These are phyloP conservation scores for Neonectria magnoliae DNA, from an alignment of 2,329 filamentous ascomycete species.

Conservation along the genomic window DNA sequence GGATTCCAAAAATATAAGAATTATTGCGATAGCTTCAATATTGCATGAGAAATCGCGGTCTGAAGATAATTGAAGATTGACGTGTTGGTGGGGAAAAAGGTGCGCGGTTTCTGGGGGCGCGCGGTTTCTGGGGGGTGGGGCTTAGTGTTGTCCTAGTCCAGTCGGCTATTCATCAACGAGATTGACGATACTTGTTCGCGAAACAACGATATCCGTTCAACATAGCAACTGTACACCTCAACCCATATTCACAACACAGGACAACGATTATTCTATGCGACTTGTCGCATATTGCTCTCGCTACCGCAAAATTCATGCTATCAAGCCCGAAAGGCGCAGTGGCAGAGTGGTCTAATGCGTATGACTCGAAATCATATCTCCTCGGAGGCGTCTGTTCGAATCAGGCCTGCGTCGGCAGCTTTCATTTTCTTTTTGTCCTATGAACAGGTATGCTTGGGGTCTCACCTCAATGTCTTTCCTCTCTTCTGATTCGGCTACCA, in stretches of 20 bases:
- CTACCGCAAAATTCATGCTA: background rate
- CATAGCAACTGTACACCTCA: background rate
- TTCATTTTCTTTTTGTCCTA: background rate
- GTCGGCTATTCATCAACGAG: background rate
- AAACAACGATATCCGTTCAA: background rate
- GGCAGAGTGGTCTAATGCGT: slow-evolving; percentile 10
- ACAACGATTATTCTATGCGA: background rate
- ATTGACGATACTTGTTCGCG: background rate
- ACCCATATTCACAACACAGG: background rate
- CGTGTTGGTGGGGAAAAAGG: no score
- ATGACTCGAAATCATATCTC: slow-evolving; percentile 11
- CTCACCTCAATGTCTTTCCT: background rate
- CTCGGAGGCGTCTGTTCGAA: slow-evolving; percentile 9
- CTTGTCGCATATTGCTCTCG: background rate
- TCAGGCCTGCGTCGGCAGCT: slow-evolving; percentile 3
- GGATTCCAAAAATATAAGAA: no score
- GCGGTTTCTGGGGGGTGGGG: no score
- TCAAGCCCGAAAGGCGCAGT: background rate
- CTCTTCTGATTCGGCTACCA: background rate
- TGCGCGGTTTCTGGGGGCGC: no score
- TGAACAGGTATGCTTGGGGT: background rate
- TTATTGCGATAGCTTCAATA: no score
- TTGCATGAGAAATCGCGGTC: no score
- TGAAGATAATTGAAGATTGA: no score
- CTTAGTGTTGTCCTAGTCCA: background rate